These are phyloP conservation scores for Cadophora sp. DNA, from an alignment of 2,329 filamentous ascomycete species.

Conservation along the genomic window DNA sequence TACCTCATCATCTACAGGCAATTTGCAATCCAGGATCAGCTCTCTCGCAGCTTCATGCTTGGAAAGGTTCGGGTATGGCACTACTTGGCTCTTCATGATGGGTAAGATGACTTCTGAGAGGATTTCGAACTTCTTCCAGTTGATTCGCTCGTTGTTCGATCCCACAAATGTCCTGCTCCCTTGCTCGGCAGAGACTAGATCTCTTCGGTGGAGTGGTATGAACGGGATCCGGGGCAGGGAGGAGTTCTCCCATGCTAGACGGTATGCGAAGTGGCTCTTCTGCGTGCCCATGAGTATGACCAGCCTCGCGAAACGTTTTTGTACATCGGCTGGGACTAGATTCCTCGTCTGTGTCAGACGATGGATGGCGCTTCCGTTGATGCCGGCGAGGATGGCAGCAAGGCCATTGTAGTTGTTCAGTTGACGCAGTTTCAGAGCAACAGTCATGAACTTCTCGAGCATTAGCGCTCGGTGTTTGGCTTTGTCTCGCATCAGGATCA, in stretches of 20 bases:
- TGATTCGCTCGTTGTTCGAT: constrained; percentile 75
- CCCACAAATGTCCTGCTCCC: constrained; percentile 91
- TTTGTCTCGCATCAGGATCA: constrained; percentile 90
- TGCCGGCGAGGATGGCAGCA: constrained; percentile 90
- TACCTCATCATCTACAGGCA: constrained; percentile 89
- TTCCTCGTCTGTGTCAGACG: constrained; percentile 81
- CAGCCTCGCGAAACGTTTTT: constrained; percentile 86
- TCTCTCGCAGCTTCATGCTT: constrained; percentile 75
- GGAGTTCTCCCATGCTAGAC: constrained; percentile 97
- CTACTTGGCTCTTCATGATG: constrained; percentile 89
- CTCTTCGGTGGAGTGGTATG: constrained; percentile 85
- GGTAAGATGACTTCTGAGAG: constrained; percentile 90
- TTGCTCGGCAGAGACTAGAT: constrained; percentile 90
- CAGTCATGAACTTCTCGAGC: constrained; percentile 93
- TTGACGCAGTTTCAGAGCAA: constrained; percentile 84
- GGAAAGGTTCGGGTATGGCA: constrained; percentile 75
- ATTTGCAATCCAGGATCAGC: constrained; percentile 80
- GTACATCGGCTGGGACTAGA: constrained; percentile 72
- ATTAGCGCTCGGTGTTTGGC: constrained; percentile 91
- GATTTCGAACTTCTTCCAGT: constrained; percentile 98
- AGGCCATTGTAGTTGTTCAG: constrained; percentile 97
- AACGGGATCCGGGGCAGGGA: constrained; percentile 90
- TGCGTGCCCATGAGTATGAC: constrained; percentile 92
- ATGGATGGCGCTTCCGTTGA: constrained; percentile 87
- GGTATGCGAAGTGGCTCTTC: constrained; percentile 92